Base-by-base conservation (phyloP, 192 early-diverging fungal genomes). In the Coemansia sp. region DNA sequence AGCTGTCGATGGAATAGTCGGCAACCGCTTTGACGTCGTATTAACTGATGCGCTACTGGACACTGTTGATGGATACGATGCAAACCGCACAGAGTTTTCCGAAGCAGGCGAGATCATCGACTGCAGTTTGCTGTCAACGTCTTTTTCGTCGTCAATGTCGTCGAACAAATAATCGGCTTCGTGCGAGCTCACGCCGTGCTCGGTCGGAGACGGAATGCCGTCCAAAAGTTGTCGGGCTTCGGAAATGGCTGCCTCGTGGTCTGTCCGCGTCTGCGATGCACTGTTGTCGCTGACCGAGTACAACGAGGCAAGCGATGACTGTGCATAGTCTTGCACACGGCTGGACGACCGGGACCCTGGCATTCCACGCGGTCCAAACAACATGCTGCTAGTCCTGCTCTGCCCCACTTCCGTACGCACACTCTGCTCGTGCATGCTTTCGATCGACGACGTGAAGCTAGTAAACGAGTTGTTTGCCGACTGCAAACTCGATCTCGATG, bases 341-440 rank as follows among this genome's bases (percentile, higher is more conserved):
- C 69, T 74, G 3, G 69, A 69, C 7, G 73, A 61, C 1, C 79
- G 66, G 27, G 69, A 72, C 0, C 51, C 57, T n/a, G 78, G 79
- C 79, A 82, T 82, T 8, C 62, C 74, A n/a, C 79, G 79, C 19
- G 79, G 79, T 0, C 79, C 79, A 73, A 76, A 73, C 45, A 82
- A 38, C 79, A 82, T 75, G 57, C 79, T 68, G 54, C 69, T 73
- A 66, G 41, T 65, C 8, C 69, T 52, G 9, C 64, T 73, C 6
- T 57, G 57, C 1, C 61, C 13, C 0, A 73, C 65, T 39, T 75
- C 73, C 5, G 79, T 64, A 12, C 73, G 70, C 48, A 64, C 53
- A 6, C 64, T 69, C 12, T 64, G 61, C 35, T 82, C 74, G 56
- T 66, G 79, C 73, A 82, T 82, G 63, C 74, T 75, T 50, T 76